Evolutionary conservation across 1,139 yeast species (phyloP).

Genomic region (Sugiyamaella japonica): DNA sequence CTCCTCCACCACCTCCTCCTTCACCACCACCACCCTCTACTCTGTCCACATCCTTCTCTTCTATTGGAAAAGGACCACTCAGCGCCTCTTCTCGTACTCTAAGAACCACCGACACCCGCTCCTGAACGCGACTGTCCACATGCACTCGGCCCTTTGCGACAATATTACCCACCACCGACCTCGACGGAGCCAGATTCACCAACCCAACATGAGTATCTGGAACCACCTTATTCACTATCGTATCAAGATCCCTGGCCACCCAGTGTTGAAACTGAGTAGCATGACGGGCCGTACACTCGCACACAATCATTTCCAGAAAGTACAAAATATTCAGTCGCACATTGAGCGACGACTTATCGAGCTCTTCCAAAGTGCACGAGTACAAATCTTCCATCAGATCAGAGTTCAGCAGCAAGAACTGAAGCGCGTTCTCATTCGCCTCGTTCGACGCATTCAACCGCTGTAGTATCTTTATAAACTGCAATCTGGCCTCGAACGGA

Average conservation of each 20-base stretch:
- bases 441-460: constrained; percentile 63
- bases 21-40: too few relatives aligned
- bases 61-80: background rate
- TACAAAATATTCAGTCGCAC: constrained; percentile 65
- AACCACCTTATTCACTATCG: constrained; percentile 54
- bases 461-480: constrained; percentile 62
- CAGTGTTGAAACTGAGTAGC: constrained; percentile 13
- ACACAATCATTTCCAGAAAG: constrained; percentile 58
- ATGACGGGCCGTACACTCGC: constrained; percentile 40
- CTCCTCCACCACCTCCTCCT: too few relatives aligned
- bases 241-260: constrained; percentile 50
- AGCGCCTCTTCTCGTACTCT: background rate
- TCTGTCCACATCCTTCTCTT: background rate
- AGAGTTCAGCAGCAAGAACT: constrained; percentile 56
- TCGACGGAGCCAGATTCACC: constrained; percentile 49
- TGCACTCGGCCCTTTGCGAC: constrained; percentile 22
- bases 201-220: constrained; percentile 47
- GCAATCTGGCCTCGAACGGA: constrained; percentile 73
- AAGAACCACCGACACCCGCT: background rate
- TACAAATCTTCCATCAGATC: constrained; percentile 72
- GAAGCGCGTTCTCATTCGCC: constrained; percentile 55
- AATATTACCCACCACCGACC: constrained; percentile 32
- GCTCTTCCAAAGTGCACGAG: constrained; percentile 66
- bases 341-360: constrained; percentile 52
- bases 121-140: background rate